Evolutionary conservation across 306 rosid genomes (phyloP).

Genomic region (Quercus berberidifolia): DNA sequence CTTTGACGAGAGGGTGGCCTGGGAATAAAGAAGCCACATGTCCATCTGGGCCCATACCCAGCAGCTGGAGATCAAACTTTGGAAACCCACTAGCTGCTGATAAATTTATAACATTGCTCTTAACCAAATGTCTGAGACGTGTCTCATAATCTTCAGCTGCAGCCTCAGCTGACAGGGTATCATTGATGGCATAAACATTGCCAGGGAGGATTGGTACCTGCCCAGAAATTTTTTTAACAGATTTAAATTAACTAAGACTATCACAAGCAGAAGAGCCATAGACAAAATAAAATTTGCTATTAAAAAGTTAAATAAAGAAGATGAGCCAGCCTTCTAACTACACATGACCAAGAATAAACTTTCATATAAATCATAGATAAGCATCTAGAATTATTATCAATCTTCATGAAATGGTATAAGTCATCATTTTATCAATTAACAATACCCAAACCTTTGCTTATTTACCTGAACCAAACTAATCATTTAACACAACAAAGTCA

Average conservation of each 20-base stretch:
- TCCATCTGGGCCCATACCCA: conserved; percentile 99
- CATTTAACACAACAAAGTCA: background rate
- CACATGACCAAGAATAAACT: background rate
- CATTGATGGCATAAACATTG: conserved; percentile 74
- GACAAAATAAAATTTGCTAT: background rate
- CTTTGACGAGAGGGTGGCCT: conserved; percentile 74
- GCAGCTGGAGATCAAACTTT: conserved; percentile 84
- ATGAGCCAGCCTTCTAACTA: background rate
- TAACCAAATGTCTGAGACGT: conserved; percentile 55
- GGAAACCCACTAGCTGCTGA: conserved; percentile 69
- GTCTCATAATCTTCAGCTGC: conserved; percentile 95
- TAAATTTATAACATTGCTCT: conserved; percentile 35
- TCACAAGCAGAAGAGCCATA: background rate
- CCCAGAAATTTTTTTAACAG: background rate
- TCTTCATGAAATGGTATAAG: background rate
- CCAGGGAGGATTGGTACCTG: conserved; percentile 71
- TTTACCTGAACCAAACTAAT: background rate
- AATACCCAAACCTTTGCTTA: background rate
- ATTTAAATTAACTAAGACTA: conserved; percentile 6
- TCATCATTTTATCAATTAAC: background rate
- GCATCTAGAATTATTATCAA: background rate
- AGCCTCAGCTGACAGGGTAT: conserved; percentile 76
- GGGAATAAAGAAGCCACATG: conserved; percentile 97
- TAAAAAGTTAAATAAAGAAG: background rate
- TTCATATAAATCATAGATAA: background rate